Base-by-base conservation (phyloP, 2,329 filamentous ascomycete genomes). In the Fusarium sp. region DNA sequence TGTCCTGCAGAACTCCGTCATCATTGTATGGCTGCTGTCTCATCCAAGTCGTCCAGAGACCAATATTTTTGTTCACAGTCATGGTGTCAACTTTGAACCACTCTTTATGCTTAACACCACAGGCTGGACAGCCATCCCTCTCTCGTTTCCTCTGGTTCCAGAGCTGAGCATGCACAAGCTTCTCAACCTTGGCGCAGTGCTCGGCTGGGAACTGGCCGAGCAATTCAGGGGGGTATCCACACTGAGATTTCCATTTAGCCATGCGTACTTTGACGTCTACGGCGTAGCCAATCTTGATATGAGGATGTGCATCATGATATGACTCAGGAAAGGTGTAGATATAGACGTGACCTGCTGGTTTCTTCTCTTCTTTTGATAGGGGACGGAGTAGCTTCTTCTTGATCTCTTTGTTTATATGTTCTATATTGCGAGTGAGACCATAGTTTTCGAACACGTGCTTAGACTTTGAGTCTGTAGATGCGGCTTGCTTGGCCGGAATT, bases 241-340 rank as follows among this genome's bases (percentile, higher is more conserved):
- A 78, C 17, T 67, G 19, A 2, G 33, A 26, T 44, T 61, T 17
- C 71, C 73, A 77, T 1, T 54, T 2, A 13, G 19, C 17, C 73
- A 77, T 76, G 13, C 77, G 75, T 7, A 4, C 20, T 2, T 56
- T 14, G 37, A 68, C 48, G 26, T 77, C 13, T 2, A 48, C 32
- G 4, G 75, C 62, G 65, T 55, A 67, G 20, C 77, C 77, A n/a
- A 78, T 78, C 52, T 78, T 78, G 62, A 78, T 62, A 22, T 71
- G 63, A 7, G 65, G 64, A 5, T 63, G 30, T 5, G 46, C 53
- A 17, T 57, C 52, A 20, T 49, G 56, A 19, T 71, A 65, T 17
- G 57, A 70, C 8, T 60, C 47, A 3, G 73, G 66, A 20, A 73
- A 73, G 3, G 58, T 70, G 35, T 73, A 77, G 11, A 70, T 60